Conservation (phyloP, 1,139 yeast species). For the Magnusiomyces sp. region DNA sequence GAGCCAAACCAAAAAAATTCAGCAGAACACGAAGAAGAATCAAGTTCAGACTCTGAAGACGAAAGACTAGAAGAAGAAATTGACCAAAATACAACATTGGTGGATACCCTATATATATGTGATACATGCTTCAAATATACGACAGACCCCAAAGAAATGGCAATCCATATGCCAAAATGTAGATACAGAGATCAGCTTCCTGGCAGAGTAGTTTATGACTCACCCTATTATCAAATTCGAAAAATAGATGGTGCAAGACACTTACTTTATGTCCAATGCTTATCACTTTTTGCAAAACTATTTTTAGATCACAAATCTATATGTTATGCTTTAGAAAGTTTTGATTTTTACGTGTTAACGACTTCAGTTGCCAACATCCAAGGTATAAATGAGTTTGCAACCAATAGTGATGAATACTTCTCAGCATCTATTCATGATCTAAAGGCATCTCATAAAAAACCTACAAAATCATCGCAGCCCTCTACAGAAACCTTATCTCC, state of each 20-base stretch:
- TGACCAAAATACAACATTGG: constrained; percentile 23
- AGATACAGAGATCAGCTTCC: constrained; percentile 38
- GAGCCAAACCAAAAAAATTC: constrained; percentile 6
- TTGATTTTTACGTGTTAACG: constrained; percentile 62
- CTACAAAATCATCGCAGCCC: too few relatives aligned
- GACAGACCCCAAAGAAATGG: constrained; percentile 30
- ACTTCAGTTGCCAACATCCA: constrained; percentile 14
- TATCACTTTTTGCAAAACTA: constrained; percentile 77
- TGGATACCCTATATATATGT: constrained; percentile 62
- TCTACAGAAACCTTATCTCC: too few relatives aligned
- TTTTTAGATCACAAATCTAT: constrained; percentile 89
- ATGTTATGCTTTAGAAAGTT: constrained; percentile 67
- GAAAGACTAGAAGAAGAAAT: background rate
- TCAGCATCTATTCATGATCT: too few relatives aligned
- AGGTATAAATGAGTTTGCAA: constrained; percentile 11
- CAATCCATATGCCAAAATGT: constrained; percentile 37
- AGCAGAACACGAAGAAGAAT: background rate
- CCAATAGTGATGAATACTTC: constrained; percentile 2
- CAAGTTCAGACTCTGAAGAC: constrained; percentile 2
- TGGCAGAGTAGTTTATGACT: constrained; percentile 64
- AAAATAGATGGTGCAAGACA: constrained; percentile 55
- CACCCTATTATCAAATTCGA: constrained; percentile 49
- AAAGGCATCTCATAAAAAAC: too few relatives aligned
- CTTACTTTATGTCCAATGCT: constrained; percentile 64
- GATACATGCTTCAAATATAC: constrained; percentile 79